These are phyloP conservation scores for Candida sakaeoensis DNA, from an alignment of 805 yeast genomes.

Conservation along the genomic window DNA sequence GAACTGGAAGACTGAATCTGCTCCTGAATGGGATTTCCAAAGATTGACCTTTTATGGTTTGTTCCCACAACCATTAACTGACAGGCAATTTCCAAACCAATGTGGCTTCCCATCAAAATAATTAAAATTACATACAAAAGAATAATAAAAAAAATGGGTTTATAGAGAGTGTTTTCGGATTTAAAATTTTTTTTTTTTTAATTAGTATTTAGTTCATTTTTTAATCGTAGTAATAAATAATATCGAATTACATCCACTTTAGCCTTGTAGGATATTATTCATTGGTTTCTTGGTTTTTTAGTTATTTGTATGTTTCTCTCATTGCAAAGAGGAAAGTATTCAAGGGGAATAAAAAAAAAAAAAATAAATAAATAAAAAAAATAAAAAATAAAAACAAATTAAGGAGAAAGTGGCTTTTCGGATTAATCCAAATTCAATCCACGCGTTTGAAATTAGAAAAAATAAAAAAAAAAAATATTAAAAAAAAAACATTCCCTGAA, in stretches of 20 bases:
- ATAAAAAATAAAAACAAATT: no score
- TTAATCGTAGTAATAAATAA: no score
- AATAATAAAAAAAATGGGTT: neutral
- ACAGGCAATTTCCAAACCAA: constrained; percentile 68
- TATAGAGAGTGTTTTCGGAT: constrained; percentile 1
- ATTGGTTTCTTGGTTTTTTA: no score
- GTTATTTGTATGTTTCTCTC: no score
- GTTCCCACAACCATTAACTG: constrained; percentile 77
- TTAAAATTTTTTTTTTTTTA: no score
- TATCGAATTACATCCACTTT: neutral
- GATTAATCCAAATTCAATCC: neutral
- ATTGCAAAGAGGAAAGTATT: no score
- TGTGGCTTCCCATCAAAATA: constrained; percentile 35
- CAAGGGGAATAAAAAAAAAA: no score
- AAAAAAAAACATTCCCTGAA: neutral
- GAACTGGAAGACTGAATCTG: constrained; percentile 86
- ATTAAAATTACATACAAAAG: no score
- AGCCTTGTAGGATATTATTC: neutral
- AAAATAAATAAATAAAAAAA: no score
- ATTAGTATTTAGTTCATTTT: neutral
- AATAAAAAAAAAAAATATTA: neutral
- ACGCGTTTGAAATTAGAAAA: neutral
- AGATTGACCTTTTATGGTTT: constrained; percentile 53
- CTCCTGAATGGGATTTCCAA: constrained; percentile 83
- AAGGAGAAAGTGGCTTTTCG: neutral